Conservation (phyloP, 2,329 filamentous ascomycete genomes). For the Nothophoma quercina region DNA sequence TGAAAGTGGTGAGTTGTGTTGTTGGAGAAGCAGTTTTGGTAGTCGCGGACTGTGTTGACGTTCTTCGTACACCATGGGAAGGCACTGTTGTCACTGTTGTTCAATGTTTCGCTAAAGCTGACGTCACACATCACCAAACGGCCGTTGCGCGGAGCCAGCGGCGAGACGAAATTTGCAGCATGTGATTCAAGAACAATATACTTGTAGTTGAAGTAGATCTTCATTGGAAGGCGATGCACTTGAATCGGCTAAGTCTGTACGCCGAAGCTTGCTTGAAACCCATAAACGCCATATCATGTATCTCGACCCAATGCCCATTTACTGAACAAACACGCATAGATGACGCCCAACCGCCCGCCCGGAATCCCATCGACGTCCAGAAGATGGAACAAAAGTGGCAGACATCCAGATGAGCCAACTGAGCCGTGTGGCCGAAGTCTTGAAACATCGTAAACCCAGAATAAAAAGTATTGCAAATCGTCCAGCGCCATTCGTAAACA, state of each 20-base stretch:
- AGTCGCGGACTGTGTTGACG: background rate
- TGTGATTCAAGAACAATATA: background rate
- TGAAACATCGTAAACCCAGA: constrained; percentile 17
- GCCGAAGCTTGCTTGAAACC: background rate
- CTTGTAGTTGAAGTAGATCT: background rate
- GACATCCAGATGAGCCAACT: constrained; percentile 26
- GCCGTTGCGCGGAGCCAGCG: background rate
- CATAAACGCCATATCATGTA: constrained; percentile 2
- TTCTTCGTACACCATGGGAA: background rate
- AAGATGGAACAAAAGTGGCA: constrained; percentile 11
- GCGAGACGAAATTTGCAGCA: background rate
- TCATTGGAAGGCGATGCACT: background rate
- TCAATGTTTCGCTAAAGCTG: constrained; percentile 7
- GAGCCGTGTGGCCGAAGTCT: constrained; percentile 25
- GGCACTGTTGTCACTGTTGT: background rate
- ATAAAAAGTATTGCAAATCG: constrained; percentile 16
- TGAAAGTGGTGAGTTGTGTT: background rate
- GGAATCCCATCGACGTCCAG: constrained; percentile 7
- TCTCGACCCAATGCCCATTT: constrained; percentile 15
- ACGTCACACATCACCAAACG: constrained; percentile 13
- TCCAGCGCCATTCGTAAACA: background rate
- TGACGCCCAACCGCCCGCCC: constrained; percentile 6
- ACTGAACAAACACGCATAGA: constrained; percentile 12
- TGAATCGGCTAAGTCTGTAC: background rate
- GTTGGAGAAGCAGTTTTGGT: background rate